Conservation (phyloP, 306 rosid species). For the Quercus aquifolioides region DNA sequence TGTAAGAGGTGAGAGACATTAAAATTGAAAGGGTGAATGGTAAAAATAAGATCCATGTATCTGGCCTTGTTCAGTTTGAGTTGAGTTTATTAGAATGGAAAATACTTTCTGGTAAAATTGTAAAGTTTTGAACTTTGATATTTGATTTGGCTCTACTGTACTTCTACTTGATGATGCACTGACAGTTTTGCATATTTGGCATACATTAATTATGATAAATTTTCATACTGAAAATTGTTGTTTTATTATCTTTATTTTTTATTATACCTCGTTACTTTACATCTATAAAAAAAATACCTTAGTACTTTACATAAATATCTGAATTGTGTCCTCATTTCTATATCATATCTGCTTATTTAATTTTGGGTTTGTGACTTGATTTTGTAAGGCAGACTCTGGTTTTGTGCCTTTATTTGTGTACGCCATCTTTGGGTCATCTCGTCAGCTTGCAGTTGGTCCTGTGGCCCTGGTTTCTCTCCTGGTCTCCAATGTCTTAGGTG, state of each 20-base stretch:
- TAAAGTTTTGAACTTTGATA: background rate
- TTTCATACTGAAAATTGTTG: background rate
- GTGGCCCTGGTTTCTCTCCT: slow-evolving; percentile 98
- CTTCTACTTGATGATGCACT: background rate
- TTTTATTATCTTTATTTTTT: background rate
- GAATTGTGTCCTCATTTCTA: background rate
- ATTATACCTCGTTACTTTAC: background rate
- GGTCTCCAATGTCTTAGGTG: slow-evolving; percentile 76
- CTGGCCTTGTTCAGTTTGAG: background rate
- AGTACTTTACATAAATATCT: background rate
- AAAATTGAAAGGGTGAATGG: background rate
- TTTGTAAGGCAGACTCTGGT: slow-evolving; percentile 55
- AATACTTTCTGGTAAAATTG: background rate
- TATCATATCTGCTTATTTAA: background rate
- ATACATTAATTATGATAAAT: background rate
- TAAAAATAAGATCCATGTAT: background rate
- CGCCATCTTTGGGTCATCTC: slow-evolving; percentile 94
- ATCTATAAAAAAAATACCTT: background rate
- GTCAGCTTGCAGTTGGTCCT: slow-evolving; percentile 99
- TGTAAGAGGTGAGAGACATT: background rate
- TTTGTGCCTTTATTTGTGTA: slow-evolving; percentile 89
- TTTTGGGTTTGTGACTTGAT: slow-evolving; percentile 5
- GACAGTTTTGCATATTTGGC: background rate
- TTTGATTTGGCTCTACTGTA: background rate
- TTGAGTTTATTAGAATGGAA: background rate